A percentile compares a stretch with the other conserved stretches of the same genome.
Conservation (phyloP, 495 filamentous ascomycete species). For the Corynascus novoguineensis region DNA sequence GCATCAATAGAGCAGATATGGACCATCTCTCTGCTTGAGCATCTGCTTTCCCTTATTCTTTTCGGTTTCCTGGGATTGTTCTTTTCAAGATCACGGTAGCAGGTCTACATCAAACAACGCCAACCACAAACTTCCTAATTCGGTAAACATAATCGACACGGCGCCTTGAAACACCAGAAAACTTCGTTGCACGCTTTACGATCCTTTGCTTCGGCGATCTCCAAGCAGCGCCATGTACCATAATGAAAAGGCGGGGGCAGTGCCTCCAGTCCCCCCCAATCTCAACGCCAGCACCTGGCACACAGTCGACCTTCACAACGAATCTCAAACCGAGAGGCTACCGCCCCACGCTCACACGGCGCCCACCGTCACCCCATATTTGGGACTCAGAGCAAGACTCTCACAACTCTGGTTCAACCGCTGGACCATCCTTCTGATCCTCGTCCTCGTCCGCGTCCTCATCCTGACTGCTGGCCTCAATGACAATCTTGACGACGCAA, state of each 20-base stretch:
- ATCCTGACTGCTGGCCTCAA: slow-evolving; percentile 66
- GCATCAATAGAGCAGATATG: slow-evolving; percentile 14
- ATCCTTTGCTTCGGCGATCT: slow-evolving; percentile 2
- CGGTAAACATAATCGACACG: slow-evolving; percentile 7
- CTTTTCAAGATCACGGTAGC: slow-evolving; percentile 15
- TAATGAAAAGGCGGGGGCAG: slow-evolving; percentile 23
- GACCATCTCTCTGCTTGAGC: slow-evolving; percentile 11
- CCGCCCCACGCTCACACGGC: slow-evolving; percentile 25
- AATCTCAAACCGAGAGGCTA: slow-evolving; percentile 5
- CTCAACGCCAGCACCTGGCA: slow-evolving; percentile 26
- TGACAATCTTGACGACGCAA: slow-evolving; percentile 65
- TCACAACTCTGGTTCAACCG: slow-evolving; percentile 96
- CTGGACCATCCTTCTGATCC: slow-evolving; percentile 86
- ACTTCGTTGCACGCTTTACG: slow-evolving; percentile 8
- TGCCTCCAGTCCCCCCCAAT: slow-evolving; percentile 21
- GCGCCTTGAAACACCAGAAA: slow-evolving; percentile 2
- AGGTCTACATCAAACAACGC: slow-evolving; percentile 17
- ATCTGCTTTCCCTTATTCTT: slow-evolving; percentile 13
- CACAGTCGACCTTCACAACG: slow-evolving; percentile 18
- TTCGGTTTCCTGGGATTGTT: no score
- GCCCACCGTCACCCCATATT: slow-evolving; percentile 72
- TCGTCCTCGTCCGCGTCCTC: slow-evolving; percentile 75
- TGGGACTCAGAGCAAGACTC: slow-evolving; percentile 79
- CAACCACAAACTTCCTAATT: slow-evolving; percentile 9
- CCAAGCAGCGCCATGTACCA: slow-evolving; percentile 17